Conservation (phyloP, 2,329 filamentous ascomycete genomes). For the Colletotrichum phormii region DNA sequence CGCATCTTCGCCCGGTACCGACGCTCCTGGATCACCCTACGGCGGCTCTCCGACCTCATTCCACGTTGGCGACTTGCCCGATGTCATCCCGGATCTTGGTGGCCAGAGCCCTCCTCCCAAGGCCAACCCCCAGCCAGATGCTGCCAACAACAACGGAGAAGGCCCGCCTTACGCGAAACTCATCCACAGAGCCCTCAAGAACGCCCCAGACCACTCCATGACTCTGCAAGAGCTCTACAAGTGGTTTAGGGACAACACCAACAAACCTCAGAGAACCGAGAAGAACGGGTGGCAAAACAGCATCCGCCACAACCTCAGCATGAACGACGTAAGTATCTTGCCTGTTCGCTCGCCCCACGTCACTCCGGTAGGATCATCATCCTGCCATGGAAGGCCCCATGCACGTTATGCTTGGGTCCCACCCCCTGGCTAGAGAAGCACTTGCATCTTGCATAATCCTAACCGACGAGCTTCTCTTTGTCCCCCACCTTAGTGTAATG, state of each 20-base stretch:
- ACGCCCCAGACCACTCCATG: conserved; percentile 75
- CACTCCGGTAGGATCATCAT: background rate
- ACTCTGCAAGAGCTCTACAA: conserved; percentile 88
- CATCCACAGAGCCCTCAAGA: conserved; percentile 81
- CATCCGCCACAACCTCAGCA: conserved; percentile 94
- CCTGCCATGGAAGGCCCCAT: background rate
- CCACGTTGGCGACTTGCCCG: conserved; percentile 1
- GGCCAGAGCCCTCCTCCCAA: background rate
- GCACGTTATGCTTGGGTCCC: background rate
- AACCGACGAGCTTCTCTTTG: background rate
- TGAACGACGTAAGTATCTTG: conserved; percentile 82
- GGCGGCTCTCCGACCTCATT: conserved; percentile 8
- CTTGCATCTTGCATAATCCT: background rate
- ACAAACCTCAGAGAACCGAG: conserved; percentile 71
- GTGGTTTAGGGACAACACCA: conserved; percentile 87
- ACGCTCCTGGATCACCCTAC: conserved; percentile 2
- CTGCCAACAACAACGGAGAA: conserved; percentile 48
- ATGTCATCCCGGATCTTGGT: background rate
- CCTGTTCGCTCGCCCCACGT: background rate
- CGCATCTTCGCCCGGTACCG: conserved; percentile 2
- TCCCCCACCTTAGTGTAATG: background rate
- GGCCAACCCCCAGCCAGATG: background rate
- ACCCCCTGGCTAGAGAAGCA: conserved; percentile 1
- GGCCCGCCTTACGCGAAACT: conserved; percentile 82
- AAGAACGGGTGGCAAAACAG: conserved; percentile 92